A percentile compares a stretch with the other conserved stretches of the same genome.
phyloP scores from a whole-genome alignment of 1,284 basidiomycete species.

The Jaminaea rosea region DNA sequence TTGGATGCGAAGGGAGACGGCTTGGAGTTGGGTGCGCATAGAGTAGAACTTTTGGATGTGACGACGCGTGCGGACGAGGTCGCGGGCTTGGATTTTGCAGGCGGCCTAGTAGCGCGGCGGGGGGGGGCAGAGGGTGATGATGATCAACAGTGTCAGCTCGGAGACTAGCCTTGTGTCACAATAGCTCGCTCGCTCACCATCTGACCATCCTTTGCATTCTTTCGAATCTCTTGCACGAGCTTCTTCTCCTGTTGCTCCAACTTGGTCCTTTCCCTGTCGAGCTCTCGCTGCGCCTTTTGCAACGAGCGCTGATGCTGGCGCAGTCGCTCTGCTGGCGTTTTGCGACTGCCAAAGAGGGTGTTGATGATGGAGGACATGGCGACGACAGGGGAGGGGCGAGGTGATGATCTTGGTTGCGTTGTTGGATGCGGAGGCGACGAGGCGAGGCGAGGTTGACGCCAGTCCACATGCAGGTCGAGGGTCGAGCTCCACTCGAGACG shows the following conservation, averaged over 20 bases:
- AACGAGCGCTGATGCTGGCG: conserved; percentile 91
- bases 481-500: neutral
- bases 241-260: conserved; percentile 70
- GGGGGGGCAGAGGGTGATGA: neutral
- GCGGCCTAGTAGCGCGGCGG: conserved; percentile 18
- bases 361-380: conserved; percentile 16
- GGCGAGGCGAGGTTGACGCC: neutral
- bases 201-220: conserved; percentile 88
- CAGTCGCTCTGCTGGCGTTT: conserved; percentile 90
- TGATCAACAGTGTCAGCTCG: neutral
- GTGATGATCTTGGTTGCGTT: neutral
- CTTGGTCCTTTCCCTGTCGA: conserved; percentile 87
- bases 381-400: neutral
- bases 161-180: neutral
- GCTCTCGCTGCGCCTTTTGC: conserved; percentile 90
- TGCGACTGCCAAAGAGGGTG: conserved; percentile 67
- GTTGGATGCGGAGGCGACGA: neutral
- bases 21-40: conserved; percentile 97
- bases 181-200: conserved; percentile 58
- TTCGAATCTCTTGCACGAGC: conserved; percentile 75
- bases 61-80: conserved; percentile 85
- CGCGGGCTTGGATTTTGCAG: conserved; percentile 98
- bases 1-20: conserved; percentile 89
- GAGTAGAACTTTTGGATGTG: conserved; percentile 98
- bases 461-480: neutral